These are phyloP conservation scores for Ustilago esculenta DNA, from an alignment of 1,284 basidiomycete genomes.

Conservation along the genomic window DNA sequence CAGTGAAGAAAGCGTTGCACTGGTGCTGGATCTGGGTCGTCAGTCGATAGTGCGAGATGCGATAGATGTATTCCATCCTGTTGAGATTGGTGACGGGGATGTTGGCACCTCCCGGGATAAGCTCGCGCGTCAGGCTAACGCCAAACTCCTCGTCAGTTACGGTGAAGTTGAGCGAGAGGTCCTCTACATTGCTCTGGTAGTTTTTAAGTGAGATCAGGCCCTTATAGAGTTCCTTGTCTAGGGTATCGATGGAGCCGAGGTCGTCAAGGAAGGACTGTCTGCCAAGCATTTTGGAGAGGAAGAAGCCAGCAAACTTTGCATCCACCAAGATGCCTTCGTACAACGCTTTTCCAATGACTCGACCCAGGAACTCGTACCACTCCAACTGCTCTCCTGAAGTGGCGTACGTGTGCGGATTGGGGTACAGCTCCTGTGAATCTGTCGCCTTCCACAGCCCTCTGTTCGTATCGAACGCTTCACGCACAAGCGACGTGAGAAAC, in stretches of 20 bases:
- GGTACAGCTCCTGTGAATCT: slow-evolving; percentile 90
- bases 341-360: slow-evolving; percentile 92
- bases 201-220: slow-evolving; percentile 93
- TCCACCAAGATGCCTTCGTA: slow-evolving; percentile 98
- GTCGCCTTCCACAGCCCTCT: slow-evolving; percentile 92
- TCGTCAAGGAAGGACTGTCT: slow-evolving; percentile 63
- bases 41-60: slow-evolving; percentile 87
- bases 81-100: slow-evolving; percentile 90
- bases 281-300: slow-evolving; percentile 77
- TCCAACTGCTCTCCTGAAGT: slow-evolving; percentile 64
- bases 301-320: slow-evolving; percentile 93
- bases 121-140: slow-evolving; percentile 78
- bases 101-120: slow-evolving; percentile 84
- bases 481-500: slow-evolving; percentile 81
- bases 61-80: slow-evolving; percentile 84
- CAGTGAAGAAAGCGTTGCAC: slow-evolving; percentile 74
- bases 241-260: slow-evolving; percentile 58
- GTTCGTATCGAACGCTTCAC: slow-evolving; percentile 93
- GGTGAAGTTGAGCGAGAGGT: slow-evolving; percentile 91
- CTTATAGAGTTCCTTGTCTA: slow-evolving; percentile 81
- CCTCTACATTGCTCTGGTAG: slow-evolving; percentile 86
- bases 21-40: slow-evolving; percentile 84
- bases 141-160: slow-evolving; percentile 94
- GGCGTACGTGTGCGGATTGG: slow-evolving; percentile 76
- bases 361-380: slow-evolving; percentile 95